These are phyloP conservation scores for Holtermanniella nyarrowii DNA, from an alignment of 768 basidiomycete species.

Conservation along the genomic window DNA sequence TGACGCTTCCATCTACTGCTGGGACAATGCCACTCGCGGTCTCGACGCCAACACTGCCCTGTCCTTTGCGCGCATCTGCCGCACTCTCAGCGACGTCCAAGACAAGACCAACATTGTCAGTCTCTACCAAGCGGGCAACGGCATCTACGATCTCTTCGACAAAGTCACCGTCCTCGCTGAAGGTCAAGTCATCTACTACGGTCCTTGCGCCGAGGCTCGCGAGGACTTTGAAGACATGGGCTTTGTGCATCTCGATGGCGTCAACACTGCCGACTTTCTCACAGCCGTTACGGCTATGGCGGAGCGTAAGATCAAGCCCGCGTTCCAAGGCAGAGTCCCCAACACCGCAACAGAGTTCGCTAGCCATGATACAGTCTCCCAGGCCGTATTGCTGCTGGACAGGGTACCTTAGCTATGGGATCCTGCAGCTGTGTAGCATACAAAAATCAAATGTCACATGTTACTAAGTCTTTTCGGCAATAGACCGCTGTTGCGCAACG, in stretches of 20 bases:
- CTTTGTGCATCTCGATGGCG: conserved; percentile 10
- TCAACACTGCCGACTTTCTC: conserved; percentile 15
- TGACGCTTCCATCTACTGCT: conserved; percentile 6
- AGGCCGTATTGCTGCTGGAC: no score
- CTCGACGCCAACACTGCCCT: conserved; percentile 19
- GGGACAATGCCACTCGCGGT: conserved; percentile 18
- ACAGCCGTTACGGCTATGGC: conserved; percentile 8
- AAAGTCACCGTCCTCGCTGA: conserved; percentile 17
- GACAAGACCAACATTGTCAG: conserved; percentile 8
- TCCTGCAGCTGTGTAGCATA: no score
- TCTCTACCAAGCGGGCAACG: conserved; percentile 16
- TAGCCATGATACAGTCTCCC: no score
- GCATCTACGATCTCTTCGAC: conserved; percentile 16
- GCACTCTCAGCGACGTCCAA: conserved; percentile 13
- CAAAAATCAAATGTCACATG: no score
- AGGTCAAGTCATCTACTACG: conserved; percentile 14
- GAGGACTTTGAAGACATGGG: conserved; percentile 15
- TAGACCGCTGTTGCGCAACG: no score
- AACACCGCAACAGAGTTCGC: no score
- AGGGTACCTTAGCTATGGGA: no score
- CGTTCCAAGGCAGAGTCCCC: conserved; percentile 1
- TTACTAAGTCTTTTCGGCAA: no score
- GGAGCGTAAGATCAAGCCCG: conserved; percentile 4
- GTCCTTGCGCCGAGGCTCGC: conserved; percentile 6
- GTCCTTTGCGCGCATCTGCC: conserved; percentile 6